Percentiles rank a stretch among this genome's conserved stretches.
Evolutionary conservation across 108 stramenopile species (phyloP).

Genomic region (Bacterosira constricta): DNA sequence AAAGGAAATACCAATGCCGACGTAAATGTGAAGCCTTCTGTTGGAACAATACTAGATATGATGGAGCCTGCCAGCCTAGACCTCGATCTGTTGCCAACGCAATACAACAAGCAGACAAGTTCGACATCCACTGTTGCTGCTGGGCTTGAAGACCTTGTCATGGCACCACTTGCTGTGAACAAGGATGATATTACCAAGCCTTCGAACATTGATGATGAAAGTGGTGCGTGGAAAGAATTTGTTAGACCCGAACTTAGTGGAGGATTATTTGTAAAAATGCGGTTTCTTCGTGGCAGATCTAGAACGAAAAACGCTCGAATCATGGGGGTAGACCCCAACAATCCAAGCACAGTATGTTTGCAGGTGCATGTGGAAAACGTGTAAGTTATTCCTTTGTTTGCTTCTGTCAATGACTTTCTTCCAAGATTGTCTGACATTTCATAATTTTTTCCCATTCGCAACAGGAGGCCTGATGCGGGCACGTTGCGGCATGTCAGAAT

Average conservation of each 20-base stretch:
- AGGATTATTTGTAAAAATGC: slow-evolving; percentile 64
- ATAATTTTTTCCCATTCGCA: slow-evolving; percentile 3
- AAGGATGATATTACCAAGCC: slow-evolving; percentile 20
- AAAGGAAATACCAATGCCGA: not conserved
- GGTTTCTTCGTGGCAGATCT: slow-evolving; percentile 67
- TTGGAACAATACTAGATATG: slow-evolving; percentile 25
- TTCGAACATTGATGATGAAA: slow-evolving; percentile 35
- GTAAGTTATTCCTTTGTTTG: slow-evolving; percentile 38
- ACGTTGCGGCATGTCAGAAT: slow-evolving; percentile 69
- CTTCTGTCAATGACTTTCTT: not conserved
- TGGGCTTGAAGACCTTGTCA: slow-evolving; percentile 78
- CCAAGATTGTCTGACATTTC: not conserved
- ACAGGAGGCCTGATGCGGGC: slow-evolving; percentile 56
- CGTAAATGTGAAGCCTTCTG: slow-evolving; percentile 5
- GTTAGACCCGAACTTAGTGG: slow-evolving; percentile 77
- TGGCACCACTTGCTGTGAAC: slow-evolving; percentile 73
- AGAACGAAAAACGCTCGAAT: slow-evolving; percentile 50
- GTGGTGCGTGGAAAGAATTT: slow-evolving; percentile 67
- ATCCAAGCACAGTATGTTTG: slow-evolving; percentile 61
- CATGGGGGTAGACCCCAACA: slow-evolving; percentile 60
- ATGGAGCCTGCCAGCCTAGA: too few species aligned
- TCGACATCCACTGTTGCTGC: slow-evolving; percentile 34
- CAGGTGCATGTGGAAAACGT: slow-evolving; percentile 77
- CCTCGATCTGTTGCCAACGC: slow-evolving; percentile 10
- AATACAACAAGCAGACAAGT: slow-evolving; percentile 17